Evolutionary conservation across 2,329 filamentous ascomycete genomes (phyloP), one percentile per base, ranked within the genome.

Genomic region (Metarhizium guizhouense): DNA sequence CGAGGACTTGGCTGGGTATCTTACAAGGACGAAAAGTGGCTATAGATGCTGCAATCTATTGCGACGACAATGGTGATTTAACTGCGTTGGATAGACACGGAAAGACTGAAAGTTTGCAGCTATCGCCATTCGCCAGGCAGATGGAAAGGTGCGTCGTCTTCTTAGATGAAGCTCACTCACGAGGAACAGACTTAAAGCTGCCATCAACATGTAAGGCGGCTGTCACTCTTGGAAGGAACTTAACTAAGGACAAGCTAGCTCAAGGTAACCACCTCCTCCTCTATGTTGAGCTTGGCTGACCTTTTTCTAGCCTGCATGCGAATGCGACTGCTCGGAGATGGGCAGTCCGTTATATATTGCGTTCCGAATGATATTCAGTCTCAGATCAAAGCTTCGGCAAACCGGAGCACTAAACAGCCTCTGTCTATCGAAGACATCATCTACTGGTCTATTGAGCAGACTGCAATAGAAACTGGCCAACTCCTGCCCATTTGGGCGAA

Each of bases 111-210:
- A 62, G 67, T 0, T 70, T 90, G 0, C 74, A 77, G 2, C 76
- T 72, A 0, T 90, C 87, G 0, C 75, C 84, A 0, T 89, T 80
- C 62, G 67, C 70, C 0, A 71, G 73, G 0, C 75, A 83, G 6
- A 68, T 86, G 0, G 79, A 81, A 6, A 59, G 60, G 0, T 90
- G 86, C 57, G 63, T 88, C 0, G 74, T 90, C 0, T 90, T 84
- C 56, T 70, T 91, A 0, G 86, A 90, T 54, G 82, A 90, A 56
- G 77, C 80, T 0, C 86, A 90, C 58, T 87, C 86, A 0, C 68
- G 86, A 55, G 86, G 87, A 0, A 88, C 78, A 0, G 86, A 91
- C 59, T 62, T 90, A 1, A 78, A 76, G 20, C 65, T 89, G 1
- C 86, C 84, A 0, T 48, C 54, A 0, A 2, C 76, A 8, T 85